phyloP scores from a whole-genome alignment of 1,284 basidiomycete genomes.

The Ceratobasidium sp. region DNA sequence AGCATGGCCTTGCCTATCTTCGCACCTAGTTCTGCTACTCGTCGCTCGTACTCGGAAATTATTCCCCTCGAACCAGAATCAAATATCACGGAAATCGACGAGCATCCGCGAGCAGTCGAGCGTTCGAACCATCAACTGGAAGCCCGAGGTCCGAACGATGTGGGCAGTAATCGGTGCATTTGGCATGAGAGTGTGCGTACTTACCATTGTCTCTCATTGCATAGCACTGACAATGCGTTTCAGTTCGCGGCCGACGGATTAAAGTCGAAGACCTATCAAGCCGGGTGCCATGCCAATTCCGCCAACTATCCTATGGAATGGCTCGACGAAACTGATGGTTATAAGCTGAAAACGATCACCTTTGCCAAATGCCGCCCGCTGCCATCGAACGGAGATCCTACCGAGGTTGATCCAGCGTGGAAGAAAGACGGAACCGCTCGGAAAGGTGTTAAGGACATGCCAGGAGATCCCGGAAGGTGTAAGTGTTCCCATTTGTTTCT shows the following conservation, averaged over 20 bases:
- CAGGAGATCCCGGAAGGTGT: background rate
- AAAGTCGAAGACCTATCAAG: conserved; percentile 9
- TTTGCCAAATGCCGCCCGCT: conserved; percentile 16
- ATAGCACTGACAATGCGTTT: background rate
- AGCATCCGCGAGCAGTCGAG: background rate
- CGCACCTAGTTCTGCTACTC: background rate
- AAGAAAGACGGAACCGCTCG: background rate
- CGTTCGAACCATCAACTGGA: background rate
- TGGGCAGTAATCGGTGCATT: background rate
- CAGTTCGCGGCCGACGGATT: background rate
- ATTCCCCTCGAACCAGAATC: background rate
- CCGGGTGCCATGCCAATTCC: conserved; percentile 6
- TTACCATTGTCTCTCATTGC: background rate
- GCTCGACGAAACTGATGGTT: background rate
- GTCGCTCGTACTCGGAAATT: background rate
- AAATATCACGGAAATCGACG: too few species aligned
- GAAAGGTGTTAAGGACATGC: background rate
- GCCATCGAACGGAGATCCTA: background rate
- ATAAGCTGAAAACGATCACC: background rate
- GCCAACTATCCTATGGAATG: conserved; percentile 10
- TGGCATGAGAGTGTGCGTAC: background rate
- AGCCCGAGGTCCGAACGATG: background rate
- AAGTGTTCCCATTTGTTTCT: background rate
- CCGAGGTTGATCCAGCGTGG: background rate
- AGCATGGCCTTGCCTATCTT: conserved; percentile 5